A percentile compares a stretch with the other conserved stretches of the same genome.
These are phyloP conservation scores for Westerdykella aurantiaca DNA, from an alignment of 2,329 filamentous ascomycete species.

Conservation along the genomic window DNA sequence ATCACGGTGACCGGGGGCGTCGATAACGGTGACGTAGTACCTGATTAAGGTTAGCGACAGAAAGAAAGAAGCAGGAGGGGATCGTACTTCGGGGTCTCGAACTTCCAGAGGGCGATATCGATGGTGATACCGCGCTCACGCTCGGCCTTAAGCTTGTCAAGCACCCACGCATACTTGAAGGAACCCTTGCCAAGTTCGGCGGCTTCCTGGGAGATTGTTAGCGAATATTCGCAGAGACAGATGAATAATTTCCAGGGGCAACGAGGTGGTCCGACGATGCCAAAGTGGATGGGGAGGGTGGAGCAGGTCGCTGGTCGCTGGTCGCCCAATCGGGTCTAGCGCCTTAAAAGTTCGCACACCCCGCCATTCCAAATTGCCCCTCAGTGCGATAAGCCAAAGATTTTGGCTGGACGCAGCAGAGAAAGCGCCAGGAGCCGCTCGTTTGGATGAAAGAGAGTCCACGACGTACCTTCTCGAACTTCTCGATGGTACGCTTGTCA, in stretches of 20 bases:
- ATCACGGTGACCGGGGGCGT: slow-evolving; percentile 99
- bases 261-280: background rate
- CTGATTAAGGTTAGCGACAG: slow-evolving; percentile 17
- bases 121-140: slow-evolving; percentile 99
- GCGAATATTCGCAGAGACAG: slow-evolving; percentile 13
- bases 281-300: slow-evolving; percentile 2
- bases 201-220: slow-evolving; percentile 67
- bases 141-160: slow-evolving; percentile 99
- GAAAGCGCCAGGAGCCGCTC: slow-evolving; percentile 13
- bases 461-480: slow-evolving; percentile 97
- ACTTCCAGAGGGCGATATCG: slow-evolving; percentile 99
- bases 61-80: background rate
- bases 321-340: slow-evolving; percentile 20
- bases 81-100: slow-evolving; percentile 97
- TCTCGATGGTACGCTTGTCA: slow-evolving; percentile 99
- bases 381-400: slow-evolving; percentile 30
- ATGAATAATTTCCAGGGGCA: background rate
- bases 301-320: slow-evolving; percentile 23
- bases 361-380: slow-evolving; percentile 37
- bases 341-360: slow-evolving; percentile 37
- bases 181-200: slow-evolving; percentile 99
- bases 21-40: slow-evolving; percentile 38
- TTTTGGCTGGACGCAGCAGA: slow-evolving; percentile 21
- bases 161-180: slow-evolving; percentile 99
- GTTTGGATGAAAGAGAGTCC: slow-evolving; percentile 14